Conservation (phyloP, 441 rosid genomes). For the Aleurites moluccanus region DNA sequence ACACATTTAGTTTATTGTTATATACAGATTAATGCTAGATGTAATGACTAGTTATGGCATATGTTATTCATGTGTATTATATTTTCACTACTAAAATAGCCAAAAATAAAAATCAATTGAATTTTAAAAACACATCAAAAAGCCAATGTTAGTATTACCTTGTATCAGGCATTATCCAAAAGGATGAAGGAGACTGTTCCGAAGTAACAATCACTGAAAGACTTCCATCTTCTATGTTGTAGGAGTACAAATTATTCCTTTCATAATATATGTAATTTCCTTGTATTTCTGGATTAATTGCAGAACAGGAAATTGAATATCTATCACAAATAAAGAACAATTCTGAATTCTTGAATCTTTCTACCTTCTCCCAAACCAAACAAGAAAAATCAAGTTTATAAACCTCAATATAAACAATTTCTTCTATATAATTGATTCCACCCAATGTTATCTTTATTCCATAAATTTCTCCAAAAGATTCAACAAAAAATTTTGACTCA, state of each 20-base stretch:
- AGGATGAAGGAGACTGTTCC: background rate
- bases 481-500: background rate
- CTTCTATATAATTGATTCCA: background rate
- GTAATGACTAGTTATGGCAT: too few species aligned
- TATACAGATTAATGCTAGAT: too few species aligned
- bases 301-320: background rate
- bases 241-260: background rate
- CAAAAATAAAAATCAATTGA: too few species aligned
- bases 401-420: background rate
- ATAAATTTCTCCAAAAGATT: background rate
- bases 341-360: background rate
- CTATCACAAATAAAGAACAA: background rate
- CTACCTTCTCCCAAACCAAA: background rate
- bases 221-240: background rate
- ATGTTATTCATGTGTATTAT: too few species aligned
- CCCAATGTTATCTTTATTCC: background rate
- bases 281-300: background rate
- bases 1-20: too few species aligned
- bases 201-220: background rate
- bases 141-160: background rate
- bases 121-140: too few species aligned
- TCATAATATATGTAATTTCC: background rate
- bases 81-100: too few species aligned
- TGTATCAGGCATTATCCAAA: background rate
- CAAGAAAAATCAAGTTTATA: background rate